A percentile compares a stretch with the other conserved stretches of the same genome.
Conservation (phyloP, 352 stramenopile genomes). For the Phytophthora boehmeriae region DNA sequence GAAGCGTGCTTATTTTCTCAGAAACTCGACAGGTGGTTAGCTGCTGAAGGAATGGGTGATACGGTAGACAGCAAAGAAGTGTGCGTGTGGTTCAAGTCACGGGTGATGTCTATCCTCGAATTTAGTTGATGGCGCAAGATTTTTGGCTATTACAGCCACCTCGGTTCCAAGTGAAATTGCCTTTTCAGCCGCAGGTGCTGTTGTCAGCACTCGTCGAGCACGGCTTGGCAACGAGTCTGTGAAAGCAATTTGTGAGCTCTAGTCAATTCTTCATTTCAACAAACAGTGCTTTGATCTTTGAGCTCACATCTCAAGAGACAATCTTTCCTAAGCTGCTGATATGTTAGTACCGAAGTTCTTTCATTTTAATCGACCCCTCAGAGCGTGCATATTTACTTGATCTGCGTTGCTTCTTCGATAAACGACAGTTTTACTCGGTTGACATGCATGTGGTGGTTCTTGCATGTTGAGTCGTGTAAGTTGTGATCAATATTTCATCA, state of each 20-base stretch:
- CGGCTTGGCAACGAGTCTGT: conserved; percentile 9
- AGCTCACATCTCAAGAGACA: too few species aligned
- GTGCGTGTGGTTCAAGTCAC: neutral
- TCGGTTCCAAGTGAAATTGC: conserved; percentile 7
- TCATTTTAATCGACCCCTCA: too few species aligned
- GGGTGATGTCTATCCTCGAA: conserved; percentile 2
- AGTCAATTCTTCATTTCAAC: conserved; percentile 10
- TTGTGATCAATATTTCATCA: too few species aligned
- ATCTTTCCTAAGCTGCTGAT: too few species aligned
- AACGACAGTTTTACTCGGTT: too few species aligned
- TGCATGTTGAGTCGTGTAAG: too few species aligned
- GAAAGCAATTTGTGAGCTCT: conserved; percentile 6
- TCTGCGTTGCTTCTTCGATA: too few species aligned
- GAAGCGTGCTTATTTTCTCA: too few species aligned
- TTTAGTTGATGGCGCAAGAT: conserved; percentile 5
- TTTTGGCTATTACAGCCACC: conserved; percentile 4
- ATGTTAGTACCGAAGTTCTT: too few species aligned
- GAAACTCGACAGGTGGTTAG: neutral
- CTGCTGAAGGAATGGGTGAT: neutral
- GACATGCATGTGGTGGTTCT: too few species aligned
- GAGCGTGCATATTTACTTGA: too few species aligned
- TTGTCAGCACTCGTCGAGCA: neutral
- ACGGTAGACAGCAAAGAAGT: neutral
- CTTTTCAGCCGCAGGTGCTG: conserved; percentile 3
- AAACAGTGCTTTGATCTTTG: too few species aligned